Percentiles rank a stretch among this genome's conserved stretches.
phyloP scores from a whole-genome alignment of 108 stramenopile genomes.

The Aurantiochytrium sp. region DNA sequence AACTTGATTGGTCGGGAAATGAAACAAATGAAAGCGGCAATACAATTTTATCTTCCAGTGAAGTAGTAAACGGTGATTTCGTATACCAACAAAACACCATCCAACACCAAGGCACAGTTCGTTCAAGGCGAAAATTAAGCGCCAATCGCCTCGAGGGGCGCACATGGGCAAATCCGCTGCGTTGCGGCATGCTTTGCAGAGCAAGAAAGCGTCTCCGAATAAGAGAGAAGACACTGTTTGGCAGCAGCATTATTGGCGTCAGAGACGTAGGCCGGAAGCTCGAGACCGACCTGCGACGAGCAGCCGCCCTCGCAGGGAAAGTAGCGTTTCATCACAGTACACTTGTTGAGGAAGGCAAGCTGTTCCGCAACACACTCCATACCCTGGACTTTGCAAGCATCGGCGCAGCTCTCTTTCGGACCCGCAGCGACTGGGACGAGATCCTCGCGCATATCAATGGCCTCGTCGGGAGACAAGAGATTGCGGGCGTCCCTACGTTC shows the following conservation, averaged over 20 bases:
- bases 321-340: not conserved
- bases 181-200: not conserved
- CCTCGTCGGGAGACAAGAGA: not conserved
- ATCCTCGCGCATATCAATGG: not conserved
- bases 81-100: no score
- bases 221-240: not conserved
- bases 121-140: no score
- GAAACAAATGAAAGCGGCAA: not conserved
- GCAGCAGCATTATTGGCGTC: not conserved
- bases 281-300: not conserved
- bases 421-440: not conserved
- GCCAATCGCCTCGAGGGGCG: not conserved
- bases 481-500: not conserved
- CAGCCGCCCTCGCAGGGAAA: slow-evolving; percentile 8
- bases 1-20: not conserved
- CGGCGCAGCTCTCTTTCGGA: not conserved
- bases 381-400: not conserved
- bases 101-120: no score
- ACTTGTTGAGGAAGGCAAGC: not conserved
- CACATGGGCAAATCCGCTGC: not conserved
- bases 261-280: not conserved
- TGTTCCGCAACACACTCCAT: not conserved
- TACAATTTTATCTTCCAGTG: no score
- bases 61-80: no score
- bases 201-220: not conserved